Conservation (phyloP, 441 rosid species). For the Bruguiera hainesii region DNA sequence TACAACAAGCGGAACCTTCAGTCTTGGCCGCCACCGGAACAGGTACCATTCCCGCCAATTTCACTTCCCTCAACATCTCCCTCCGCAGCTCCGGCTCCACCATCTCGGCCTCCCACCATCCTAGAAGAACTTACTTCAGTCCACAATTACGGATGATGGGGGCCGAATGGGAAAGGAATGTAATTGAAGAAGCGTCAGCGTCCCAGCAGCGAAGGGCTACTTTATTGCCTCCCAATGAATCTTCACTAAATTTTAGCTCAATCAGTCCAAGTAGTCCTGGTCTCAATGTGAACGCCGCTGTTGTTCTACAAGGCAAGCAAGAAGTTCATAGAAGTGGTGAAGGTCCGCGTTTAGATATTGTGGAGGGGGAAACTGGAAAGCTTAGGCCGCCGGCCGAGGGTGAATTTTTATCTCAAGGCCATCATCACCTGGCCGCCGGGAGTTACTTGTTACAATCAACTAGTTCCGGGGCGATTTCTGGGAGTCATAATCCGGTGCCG, state of each 20-base stretch:
- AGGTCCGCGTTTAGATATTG: constrained; percentile 19
- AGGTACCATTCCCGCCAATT: constrained; percentile 82
- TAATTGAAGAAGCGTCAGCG: constrained; percentile 14
- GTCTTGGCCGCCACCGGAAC: constrained; percentile 90
- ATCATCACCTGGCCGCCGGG: constrained; percentile 30
- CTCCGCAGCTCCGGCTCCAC: constrained; percentile 79
- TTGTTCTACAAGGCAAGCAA: constrained; percentile 37
- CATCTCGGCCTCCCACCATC: constrained; percentile 62
- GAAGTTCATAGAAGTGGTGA: constrained; percentile 23
- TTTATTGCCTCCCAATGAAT: constrained; percentile 33
- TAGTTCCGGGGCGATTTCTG: constrained; percentile 46
- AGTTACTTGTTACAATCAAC: constrained; percentile 58
- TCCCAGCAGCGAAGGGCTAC: constrained; percentile 22
- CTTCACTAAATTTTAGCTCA: constrained; percentile 17
- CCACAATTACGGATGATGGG: constrained; percentile 25
- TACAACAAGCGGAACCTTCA: constrained; percentile 87
- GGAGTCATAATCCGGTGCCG: constrained; percentile 50
- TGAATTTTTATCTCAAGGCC: constrained; percentile 27
- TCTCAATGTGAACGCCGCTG: constrained; percentile 12
- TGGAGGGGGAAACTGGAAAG: constrained; percentile 22
- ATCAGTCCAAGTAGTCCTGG: constrained; percentile 23
- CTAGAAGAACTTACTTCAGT: constrained; percentile 48
- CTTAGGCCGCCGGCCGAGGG: constrained; percentile 32
- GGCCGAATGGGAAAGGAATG: constrained; percentile 32
- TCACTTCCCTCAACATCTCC: constrained; percentile 82